Conservation (phyloP, 768 basidiomycete species). For the Tulasnella sp. region DNA sequence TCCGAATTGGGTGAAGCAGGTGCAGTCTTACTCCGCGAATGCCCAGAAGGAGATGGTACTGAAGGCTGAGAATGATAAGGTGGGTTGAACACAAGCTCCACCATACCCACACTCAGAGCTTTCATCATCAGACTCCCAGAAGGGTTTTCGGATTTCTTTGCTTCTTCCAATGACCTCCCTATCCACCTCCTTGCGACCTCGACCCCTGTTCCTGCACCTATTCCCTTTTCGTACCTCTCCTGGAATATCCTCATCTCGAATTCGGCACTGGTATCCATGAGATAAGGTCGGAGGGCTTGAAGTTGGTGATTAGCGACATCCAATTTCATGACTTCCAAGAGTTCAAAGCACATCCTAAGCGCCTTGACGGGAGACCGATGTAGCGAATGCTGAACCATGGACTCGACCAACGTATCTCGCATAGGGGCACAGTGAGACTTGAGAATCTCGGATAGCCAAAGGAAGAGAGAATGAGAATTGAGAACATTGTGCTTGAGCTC, state of each 20-base stretch:
- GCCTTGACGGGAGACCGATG: conserved; percentile 52
- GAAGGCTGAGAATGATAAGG: conserved; percentile 24
- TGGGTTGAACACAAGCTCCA: conserved; percentile 50
- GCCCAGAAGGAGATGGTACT: conserved; percentile 22
- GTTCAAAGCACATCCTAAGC: conserved; percentile 72
- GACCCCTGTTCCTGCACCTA: conserved; percentile 17
- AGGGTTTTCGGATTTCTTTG: not conserved
- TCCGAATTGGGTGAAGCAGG: conserved; percentile 2
- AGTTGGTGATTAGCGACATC: conserved; percentile 96
- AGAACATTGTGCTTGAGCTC: conserved; percentile 66
- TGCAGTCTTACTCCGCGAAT: conserved; percentile 25
- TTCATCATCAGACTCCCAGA: conserved; percentile 18
- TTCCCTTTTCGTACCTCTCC: conserved; percentile 28
- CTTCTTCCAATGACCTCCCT: no score
- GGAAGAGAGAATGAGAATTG: conserved; percentile 66
- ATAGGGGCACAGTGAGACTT: conserved; percentile 91
- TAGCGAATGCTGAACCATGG: conserved; percentile 58
- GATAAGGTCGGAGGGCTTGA: conserved; percentile 80
- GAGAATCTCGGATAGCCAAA: conserved; percentile 63
- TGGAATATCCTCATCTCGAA: conserved; percentile 73
- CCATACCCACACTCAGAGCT: conserved; percentile 21
- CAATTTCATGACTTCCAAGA: conserved; percentile 94
- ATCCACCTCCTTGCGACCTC: conserved; percentile 52
- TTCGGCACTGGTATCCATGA: conserved; percentile 62
- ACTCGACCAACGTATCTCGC: conserved; percentile 71